Percentiles rank a stretch among this genome's conserved stretches.
phyloP scores from a whole-genome alignment of 2,329 filamentous ascomycete species.

The Colletotrichum cereale region DNA sequence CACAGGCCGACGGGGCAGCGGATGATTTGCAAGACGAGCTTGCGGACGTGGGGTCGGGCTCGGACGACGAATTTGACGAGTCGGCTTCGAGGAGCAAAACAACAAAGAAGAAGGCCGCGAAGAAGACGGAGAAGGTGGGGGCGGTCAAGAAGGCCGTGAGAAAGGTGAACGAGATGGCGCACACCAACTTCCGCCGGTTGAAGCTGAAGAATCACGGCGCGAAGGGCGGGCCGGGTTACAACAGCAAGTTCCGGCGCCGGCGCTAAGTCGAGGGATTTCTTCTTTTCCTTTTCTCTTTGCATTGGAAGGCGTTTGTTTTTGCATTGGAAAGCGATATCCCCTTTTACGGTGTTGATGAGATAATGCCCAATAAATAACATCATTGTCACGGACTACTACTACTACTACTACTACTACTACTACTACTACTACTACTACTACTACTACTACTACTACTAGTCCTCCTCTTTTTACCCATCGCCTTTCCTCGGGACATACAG shows the following conservation, averaged over 20 bases:
- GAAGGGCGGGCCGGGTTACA: conserved; percentile 71
- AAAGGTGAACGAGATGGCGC: conserved; percentile 74
- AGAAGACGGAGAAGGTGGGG: conserved; percentile 54
- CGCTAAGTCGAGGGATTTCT: conserved; percentile 43
- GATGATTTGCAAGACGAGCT: conserved; percentile 44
- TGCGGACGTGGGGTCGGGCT: conserved; percentile 53
- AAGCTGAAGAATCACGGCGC: conserved; percentile 72
- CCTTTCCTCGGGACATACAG: neutral
- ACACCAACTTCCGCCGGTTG: conserved; percentile 75
- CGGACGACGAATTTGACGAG: conserved; percentile 50
- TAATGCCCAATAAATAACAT: conserved; percentile 31
- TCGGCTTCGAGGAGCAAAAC: conserved; percentile 44
- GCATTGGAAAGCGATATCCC: conserved; percentile 29
- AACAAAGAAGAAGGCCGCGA: conserved; percentile 42
- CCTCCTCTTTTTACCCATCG: neutral
- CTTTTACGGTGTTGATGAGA: conserved; percentile 22
- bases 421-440: neutral
- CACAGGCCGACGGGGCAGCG: conserved; percentile 48
- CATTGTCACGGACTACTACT: neutral
- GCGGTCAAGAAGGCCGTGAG: conserved; percentile 64
- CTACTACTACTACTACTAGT: neutral
- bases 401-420: neutral
- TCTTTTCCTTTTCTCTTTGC: neutral
- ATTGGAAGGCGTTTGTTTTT: conserved; percentile 12
- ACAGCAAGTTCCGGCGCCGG: conserved; percentile 69